Evolutionary conservation across 2,329 filamentous ascomycete species (phyloP).

Genomic region (Domatiomyces globalis): DNA sequence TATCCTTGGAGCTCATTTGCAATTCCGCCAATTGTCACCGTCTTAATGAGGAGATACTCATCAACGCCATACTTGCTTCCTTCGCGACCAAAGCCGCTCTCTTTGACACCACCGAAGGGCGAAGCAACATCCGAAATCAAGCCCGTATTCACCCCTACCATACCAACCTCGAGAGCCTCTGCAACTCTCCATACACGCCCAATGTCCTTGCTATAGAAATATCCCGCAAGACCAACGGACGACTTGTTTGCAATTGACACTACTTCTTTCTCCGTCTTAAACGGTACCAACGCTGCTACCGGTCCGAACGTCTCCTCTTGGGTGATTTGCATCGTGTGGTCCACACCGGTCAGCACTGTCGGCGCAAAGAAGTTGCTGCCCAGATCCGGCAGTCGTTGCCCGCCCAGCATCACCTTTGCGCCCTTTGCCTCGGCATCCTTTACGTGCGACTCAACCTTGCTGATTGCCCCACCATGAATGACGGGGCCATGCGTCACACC

Average conservation of each 20-base stretch:
- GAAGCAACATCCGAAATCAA: conserved; percentile 38
- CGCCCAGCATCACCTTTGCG: conserved; percentile 59
- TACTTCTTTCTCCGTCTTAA: conserved; percentile 79
- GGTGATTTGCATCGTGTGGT: conserved; percentile 66
- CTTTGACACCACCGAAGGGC: conserved; percentile 22
- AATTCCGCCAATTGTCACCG: conserved; percentile 50
- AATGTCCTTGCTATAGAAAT: conserved; percentile 65
- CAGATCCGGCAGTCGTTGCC: conserved; percentile 56
- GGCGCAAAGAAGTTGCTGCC: conserved; percentile 80
- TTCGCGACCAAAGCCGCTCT: conserved; percentile 26
- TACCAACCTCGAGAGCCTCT: conserved; percentile 62
- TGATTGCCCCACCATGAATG: conserved; percentile 66
- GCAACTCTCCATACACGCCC: conserved; percentile 46
- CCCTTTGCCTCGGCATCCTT: conserved; percentile 66
- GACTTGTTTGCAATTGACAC: conserved; percentile 66
- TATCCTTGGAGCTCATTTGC: conserved; percentile 40
- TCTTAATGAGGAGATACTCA: conserved; percentile 65
- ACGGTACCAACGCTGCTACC: conserved; percentile 77
- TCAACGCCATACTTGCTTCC: conserved; percentile 34
- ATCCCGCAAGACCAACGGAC: conserved; percentile 80
- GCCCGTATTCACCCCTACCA: conserved; percentile 60
- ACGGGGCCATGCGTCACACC: conserved; percentile 36
- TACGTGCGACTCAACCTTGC: conserved; percentile 68
- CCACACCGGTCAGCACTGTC: conserved; percentile 82
- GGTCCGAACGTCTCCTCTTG: conserved; percentile 92